Percentiles rank a stretch among this genome's conserved stretches.
These are phyloP conservation scores for Halophytophthora polymorphica DNA, from an alignment of 352 stramenopile species.

Conservation along the genomic window DNA sequence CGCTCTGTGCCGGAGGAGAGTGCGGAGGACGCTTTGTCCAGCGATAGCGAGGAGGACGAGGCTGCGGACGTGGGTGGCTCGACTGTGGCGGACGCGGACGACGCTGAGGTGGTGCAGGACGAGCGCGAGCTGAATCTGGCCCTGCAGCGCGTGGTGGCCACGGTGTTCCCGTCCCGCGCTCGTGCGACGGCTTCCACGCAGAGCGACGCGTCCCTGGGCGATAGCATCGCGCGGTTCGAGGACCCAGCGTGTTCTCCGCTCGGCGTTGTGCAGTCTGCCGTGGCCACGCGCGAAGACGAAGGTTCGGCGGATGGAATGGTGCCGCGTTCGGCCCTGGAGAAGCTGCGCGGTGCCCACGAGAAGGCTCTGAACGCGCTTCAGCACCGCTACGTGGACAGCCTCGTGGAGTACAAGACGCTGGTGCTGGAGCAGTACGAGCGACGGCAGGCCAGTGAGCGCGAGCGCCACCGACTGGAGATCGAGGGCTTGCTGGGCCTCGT, in stretches of 20 bases:
- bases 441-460: constrained; percentile 48
- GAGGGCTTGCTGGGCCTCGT: constrained; percentile 56
- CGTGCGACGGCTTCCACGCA: constrained; percentile 15
- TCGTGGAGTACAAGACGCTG: constrained; percentile 70
- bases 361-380: constrained; percentile 47
- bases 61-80: constrained; percentile 10
- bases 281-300: neutral
- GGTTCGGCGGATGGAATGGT: constrained; percentile 4
- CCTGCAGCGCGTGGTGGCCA: constrained; percentile 48
- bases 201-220: constrained; percentile 34
- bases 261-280: constrained; percentile 12
- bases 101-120: constrained; percentile 38
- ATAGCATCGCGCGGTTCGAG: constrained; percentile 56
- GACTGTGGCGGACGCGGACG: constrained; percentile 9
- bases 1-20: constrained; percentile 10
- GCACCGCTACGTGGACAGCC: constrained; percentile 49
- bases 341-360: constrained; percentile 30
- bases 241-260: constrained; percentile 27
- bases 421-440: constrained; percentile 72
- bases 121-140: constrained; percentile 46
- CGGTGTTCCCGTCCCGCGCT: constrained; percentile 38
- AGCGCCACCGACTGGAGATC: constrained; percentile 60
- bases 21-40: constrained; percentile 51
- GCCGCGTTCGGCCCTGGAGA: constrained; percentile 36
- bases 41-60: constrained; percentile 41